Percentiles rank a stretch among this genome's conserved stretches.
Conservation (phyloP, 2,329 filamentous ascomycete genomes). For the Phyllosticta capitalensis region DNA sequence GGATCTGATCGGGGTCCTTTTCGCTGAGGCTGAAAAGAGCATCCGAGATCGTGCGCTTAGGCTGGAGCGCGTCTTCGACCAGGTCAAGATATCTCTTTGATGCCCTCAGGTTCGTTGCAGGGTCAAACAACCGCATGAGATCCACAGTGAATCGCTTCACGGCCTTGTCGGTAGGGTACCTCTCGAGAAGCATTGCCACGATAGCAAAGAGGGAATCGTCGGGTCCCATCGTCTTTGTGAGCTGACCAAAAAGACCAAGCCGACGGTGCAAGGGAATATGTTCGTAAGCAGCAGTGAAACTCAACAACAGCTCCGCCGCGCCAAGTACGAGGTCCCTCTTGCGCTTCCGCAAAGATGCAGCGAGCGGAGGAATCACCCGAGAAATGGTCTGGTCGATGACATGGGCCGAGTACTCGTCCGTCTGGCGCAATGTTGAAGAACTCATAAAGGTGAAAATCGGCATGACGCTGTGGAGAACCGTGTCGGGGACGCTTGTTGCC, state of each 20-base stretch:
- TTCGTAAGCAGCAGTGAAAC: slow-evolving; percentile 92
- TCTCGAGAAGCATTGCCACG: slow-evolving; percentile 80
- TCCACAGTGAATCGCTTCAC: slow-evolving; percentile 67
- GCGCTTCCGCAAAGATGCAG: slow-evolving; percentile 69
- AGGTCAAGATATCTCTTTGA: slow-evolving; percentile 69
- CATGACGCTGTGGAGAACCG: slow-evolving; percentile 96
- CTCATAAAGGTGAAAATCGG: slow-evolving; percentile 99
- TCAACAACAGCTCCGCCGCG: slow-evolving; percentile 82
- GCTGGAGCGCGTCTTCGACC: slow-evolving; percentile 62
- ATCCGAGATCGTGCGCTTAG: slow-evolving; percentile 64
- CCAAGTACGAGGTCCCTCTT: slow-evolving; percentile 72
- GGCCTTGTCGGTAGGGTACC: slow-evolving; percentile 67
- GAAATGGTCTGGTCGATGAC: slow-evolving; percentile 90
- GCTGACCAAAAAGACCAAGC: slow-evolving; percentile 70
- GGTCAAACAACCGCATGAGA: slow-evolving; percentile 62
- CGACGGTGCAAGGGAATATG: slow-evolving; percentile 86
- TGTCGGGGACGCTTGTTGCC: slow-evolving; percentile 77
- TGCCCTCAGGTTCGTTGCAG: slow-evolving; percentile 64
- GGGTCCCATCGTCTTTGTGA: slow-evolving; percentile 76
- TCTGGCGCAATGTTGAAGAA: slow-evolving; percentile 78
- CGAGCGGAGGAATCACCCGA: slow-evolving; percentile 84
- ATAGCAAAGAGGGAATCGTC: slow-evolving; percentile 83
- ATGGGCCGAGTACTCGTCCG: slow-evolving; percentile 93
- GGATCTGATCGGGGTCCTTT: slow-evolving; percentile 29
- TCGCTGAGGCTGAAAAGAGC: slow-evolving; percentile 57